Base-by-base conservation (phyloP, 306 rosid species). In the Acacia melanoxylon region DNA sequence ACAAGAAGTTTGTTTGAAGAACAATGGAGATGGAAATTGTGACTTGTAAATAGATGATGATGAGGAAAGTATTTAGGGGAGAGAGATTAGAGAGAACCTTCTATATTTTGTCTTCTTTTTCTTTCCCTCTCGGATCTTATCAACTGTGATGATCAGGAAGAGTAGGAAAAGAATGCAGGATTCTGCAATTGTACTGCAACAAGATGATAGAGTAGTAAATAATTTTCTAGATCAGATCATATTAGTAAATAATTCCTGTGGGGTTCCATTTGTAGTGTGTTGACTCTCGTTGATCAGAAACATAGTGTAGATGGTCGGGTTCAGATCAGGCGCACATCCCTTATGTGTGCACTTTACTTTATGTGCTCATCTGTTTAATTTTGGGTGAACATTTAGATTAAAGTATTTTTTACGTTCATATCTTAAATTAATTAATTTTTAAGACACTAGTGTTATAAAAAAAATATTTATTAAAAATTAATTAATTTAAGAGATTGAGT, bases 31-130 rank as follows among this genome's bases (percentile, higher is more conserved):
- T 75, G 78, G 4, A 76, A 78, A 85, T 10, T 83, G 78, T 83
- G 88, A 78, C 80, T 83, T 82, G 90, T 86, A 84, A 86, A 80
- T 70, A 70, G 46, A 70, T 80, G 82, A 31, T 24, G 46, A 74
- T 0, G 41, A 33, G 40, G 40, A 35, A 35, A 35, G 40, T 35
- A 74, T n/a, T 54, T 72, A 54, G 49, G 41, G 8, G 40, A 25
- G 44, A 25, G 88, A 68, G 49, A 20, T 33, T 66, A 35, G 44
- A 27, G 59, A 19, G 44, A 17, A 81, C 2, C 48, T 58, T 20
- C 62, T 56, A 20, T 56, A 35, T 59, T 77, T 72, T 63, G 54
- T 22, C 25, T 22, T n/a, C 2, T 72, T 29, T 72, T 51, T 17
- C 31, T 29, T 17, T 1, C n/a, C 63, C 75, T 51, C 76, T 78